phyloP scores from a whole-genome alignment of 2,329 filamentous ascomycete species.

The Xylariaceae sp. region DNA sequence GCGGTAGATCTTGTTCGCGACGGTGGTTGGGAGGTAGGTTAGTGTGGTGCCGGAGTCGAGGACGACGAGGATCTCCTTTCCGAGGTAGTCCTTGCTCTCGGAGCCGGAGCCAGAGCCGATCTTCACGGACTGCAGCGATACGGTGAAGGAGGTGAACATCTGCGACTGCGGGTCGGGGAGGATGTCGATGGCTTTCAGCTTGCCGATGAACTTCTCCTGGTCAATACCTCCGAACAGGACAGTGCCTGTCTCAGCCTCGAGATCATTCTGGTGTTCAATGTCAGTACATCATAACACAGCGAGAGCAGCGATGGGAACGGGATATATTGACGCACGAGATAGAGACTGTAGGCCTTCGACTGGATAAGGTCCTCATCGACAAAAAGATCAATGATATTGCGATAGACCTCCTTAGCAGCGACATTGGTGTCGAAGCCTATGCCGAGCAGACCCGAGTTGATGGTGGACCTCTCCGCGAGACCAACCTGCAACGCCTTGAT shows the following conservation, averaged over 20 bases:
- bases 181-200: conserved; percentile 52
- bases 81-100: conserved; percentile 28
- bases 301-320: neutral
- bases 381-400: conserved; percentile 61
- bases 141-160: conserved; percentile 38
- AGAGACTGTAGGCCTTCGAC: conserved; percentile 63
- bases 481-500: conserved; percentile 52
- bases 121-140: conserved; percentile 34
- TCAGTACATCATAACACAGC: conserved; percentile 17
- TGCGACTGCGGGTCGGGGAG: conserved; percentile 40
- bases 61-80: conserved; percentile 41
- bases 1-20: conserved; percentile 38
- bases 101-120: conserved; percentile 34
- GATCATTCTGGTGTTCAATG: conserved; percentile 37
- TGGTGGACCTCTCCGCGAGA: conserved; percentile 44
- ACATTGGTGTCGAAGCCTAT: conserved; percentile 52
- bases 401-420: conserved; percentile 40
- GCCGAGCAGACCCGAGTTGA: conserved; percentile 53
- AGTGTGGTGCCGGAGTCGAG: conserved; percentile 65
- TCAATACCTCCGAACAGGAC: conserved; percentile 68
- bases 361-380: conserved; percentile 56
- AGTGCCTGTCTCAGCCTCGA: conserved; percentile 52
- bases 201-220: conserved; percentile 58
- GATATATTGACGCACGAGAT: conserved; percentile 40
- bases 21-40: conserved; percentile 53